Base-by-base conservation (phyloP, 441 rosid species). In the Iberis amara region DNA sequence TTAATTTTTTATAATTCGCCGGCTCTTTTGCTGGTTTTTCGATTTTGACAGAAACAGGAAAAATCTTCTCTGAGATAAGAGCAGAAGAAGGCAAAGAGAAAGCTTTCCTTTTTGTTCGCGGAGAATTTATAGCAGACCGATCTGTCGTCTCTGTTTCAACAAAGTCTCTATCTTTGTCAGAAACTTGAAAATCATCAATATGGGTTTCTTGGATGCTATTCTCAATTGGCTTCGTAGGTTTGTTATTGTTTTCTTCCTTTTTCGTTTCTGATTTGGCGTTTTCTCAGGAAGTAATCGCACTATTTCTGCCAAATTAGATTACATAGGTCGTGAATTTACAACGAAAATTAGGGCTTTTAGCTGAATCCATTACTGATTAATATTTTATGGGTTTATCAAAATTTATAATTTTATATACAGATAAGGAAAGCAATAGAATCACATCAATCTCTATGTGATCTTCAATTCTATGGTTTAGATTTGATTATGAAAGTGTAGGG, bases 141-240 rank as follows among this genome's bases (percentile, higher is more conserved):
- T 57, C 62, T 47, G 42, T 62, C 27, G 38, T 52, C 31, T 43
- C 52, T 30, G 44, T 46, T 18, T 45, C 38, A 42, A 12, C 57
- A 41, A 21, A 47, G 2, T 57, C 46, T 57, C 4, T 68, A 61
- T 44, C 47, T 62, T 4, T 62, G 67, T 48, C 56, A 45, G 68
- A 42, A 56, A 24, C 48, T 18, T 49, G 49, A 30, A 54, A 60
- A 58, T 61, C 52, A 6, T 15, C 60, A 47, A n/a, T 0, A 82
- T 82, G 89, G 86, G 86, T 36, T 70, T 82, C 52, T 76, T 73
- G 78, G 89, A 82, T 65, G 78, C 79, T 61, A 64, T 83, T 57
- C 84, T 83, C 73, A 80, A 83, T 75, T 83, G 86, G 90, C 86
- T 83, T 47, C 84, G 84, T 39, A 80, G 84, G 86, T 80, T 38